A percentile compares a stretch with the other conserved stretches of the same genome.
Conservation (phyloP, 2,329 filamentous ascomycete genomes). For the Aspergillus sojae region DNA sequence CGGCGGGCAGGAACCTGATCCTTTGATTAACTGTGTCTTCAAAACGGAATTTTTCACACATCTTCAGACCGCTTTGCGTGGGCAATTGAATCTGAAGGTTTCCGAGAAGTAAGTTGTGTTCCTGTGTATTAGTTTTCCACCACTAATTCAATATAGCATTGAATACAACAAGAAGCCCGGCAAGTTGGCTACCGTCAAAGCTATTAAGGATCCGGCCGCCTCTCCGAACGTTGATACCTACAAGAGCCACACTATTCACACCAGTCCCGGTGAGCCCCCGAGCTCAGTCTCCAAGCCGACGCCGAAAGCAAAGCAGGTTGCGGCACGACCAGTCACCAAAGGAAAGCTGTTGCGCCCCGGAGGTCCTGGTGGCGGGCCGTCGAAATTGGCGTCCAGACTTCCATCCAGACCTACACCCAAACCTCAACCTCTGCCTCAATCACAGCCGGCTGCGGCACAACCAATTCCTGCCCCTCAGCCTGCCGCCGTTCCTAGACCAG, state of each 20-base stretch:
- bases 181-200: conserved; percentile 87
- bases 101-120: conserved; percentile 59
- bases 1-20: conserved; percentile 86
- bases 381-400: conserved; percentile 61
- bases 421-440: conserved; percentile 39
- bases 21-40: conserved; percentile 88
- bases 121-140: not conserved
- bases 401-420: conserved; percentile 45
- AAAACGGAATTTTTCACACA: conserved; percentile 98
- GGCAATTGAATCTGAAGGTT: conserved; percentile 79
- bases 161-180: conserved; percentile 98
- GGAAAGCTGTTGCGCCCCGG: conserved; percentile 91
- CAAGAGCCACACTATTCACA: conserved; percentile 92
- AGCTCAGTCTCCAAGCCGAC: conserved; percentile 82
- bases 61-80: conserved; percentile 76
- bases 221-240: conserved; percentile 72
- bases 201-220: conserved; percentile 79
- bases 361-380: conserved; percentile 78
- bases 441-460: conserved; percentile 32
- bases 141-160: conserved; percentile 54
- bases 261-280: conserved; percentile 77
- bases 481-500: conserved; percentile 46
- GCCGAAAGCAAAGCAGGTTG: conserved; percentile 81
- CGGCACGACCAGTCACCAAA: conserved; percentile 86
- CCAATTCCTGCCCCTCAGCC: conserved; percentile 35